Evolutionary conservation across 352 stramenopile genomes (phyloP), one percentile per base, ranked within the genome.

Genomic region (Phytophthora tubulina): DNA sequence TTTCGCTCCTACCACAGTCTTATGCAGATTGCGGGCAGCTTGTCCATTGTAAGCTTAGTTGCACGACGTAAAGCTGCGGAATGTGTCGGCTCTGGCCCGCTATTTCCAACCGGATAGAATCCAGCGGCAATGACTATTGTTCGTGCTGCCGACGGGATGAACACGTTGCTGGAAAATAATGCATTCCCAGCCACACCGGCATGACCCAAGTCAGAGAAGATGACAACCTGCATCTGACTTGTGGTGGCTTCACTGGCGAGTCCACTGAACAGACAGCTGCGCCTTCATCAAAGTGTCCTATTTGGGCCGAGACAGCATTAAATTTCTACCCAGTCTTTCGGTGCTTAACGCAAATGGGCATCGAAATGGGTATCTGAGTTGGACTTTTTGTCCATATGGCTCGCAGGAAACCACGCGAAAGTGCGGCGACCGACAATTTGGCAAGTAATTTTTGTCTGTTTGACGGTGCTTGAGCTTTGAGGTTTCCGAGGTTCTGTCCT

Each of bases 351-450:
- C 27, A 62, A 68, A 49, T 63, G 61, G 49, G 36, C n/a, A 9
- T 41, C 8, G 17, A 54, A 51, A 61, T 67, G 60, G 49, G 60
- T 14, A 10, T 56, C 17, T 41, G 32, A 32, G 21, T n/a, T 54
- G n/a, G 7, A 15, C 2, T 42, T 31, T 10, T 7, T 17, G 32
- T 32, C 55, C 64, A 72, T 59, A 48, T 72, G 63, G 54, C 46
- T 14, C 2, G 46, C n/a, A 31, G 64, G 64, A 72, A 67, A 4
- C 17, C 17, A 56, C 50, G 61, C 61, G 39, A 62, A 68, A 61
- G 14, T 32, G 21, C 15, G 13, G 17, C 44, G 15, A 27, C 31
- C 31, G 31, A 61, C 60, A 68, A 61, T 68, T 31, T 59, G 14
- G 51, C 46, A 52, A 58, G 27, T n/a, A 27, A 27, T 27, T 27